Conservation (phyloP, 2,329 filamentous ascomycete species). For the Cytospora mali region DNA sequence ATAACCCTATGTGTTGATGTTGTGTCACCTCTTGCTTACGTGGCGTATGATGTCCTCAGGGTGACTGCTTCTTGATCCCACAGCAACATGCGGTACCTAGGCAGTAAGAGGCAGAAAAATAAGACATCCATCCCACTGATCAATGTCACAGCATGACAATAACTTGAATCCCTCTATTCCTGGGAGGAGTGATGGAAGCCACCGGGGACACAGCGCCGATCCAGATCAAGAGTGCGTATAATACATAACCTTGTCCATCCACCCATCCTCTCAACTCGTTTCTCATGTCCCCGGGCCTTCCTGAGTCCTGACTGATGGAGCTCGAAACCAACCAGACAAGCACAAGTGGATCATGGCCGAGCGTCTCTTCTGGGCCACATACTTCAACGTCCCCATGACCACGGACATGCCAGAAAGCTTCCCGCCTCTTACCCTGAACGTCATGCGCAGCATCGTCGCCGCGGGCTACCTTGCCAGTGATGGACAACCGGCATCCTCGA, state of each 20-base stretch:
- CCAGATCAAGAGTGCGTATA: slow-evolving; percentile 40
- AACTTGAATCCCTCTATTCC: slow-evolving; percentile 42
- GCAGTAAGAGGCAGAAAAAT: neutral
- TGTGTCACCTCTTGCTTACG: slow-evolving; percentile 45
- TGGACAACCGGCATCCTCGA: slow-evolving; percentile 24
- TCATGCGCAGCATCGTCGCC: slow-evolving; percentile 41
- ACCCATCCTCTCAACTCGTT: no score
- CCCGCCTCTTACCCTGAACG: slow-evolving; percentile 39
- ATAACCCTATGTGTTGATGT: slow-evolving; percentile 45
- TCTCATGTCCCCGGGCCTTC: no score
- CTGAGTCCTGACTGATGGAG: no score
- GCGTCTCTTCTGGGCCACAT: slow-evolving; percentile 40
- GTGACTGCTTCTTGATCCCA: slow-evolving; percentile 34
- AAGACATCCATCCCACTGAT: slow-evolving; percentile 4
- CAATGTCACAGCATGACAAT: slow-evolving; percentile 27
- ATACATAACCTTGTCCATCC: neutral
- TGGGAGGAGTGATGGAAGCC: slow-evolving; percentile 43
- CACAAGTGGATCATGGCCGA: slow-evolving; percentile 41
- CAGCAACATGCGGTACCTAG: no score
- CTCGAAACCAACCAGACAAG: slow-evolving; percentile 38
- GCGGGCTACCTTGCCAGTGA: slow-evolving; percentile 32
- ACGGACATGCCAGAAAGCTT: slow-evolving; percentile 38
- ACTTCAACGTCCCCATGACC: slow-evolving; percentile 41
- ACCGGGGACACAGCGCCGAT: slow-evolving; percentile 42
- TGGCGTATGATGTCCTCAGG: slow-evolving; percentile 42